Evolutionary conservation across 2,329 filamentous ascomycete species (phyloP).

Genomic region (Colletotrichum somersetense): DNA sequence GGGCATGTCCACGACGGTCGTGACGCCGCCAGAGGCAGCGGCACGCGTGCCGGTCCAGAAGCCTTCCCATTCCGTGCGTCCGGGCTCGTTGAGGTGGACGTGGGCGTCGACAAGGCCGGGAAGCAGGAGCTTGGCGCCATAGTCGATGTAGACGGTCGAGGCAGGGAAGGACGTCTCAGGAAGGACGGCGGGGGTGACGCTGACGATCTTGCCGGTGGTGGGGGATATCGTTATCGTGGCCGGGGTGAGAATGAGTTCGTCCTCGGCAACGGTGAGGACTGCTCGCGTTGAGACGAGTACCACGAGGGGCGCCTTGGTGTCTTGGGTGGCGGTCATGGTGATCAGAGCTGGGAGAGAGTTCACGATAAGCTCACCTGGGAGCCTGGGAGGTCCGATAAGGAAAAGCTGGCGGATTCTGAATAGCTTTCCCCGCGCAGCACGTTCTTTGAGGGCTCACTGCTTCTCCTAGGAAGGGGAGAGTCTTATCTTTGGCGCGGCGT

Average conservation of each 20-base stretch:
- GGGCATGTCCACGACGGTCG: slow-evolving; percentile 97
- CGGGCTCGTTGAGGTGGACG: slow-evolving; percentile 97
- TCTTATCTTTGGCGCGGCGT: slow-evolving; percentile 35
- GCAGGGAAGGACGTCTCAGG: slow-evolving; percentile 80
- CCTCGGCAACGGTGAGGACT: slow-evolving; percentile 78
- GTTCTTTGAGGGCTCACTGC: slow-evolving; percentile 3
- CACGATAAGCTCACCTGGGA: slow-evolving; percentile 29
- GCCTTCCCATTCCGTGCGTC: slow-evolving; percentile 97
- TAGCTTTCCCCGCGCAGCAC: slow-evolving; percentile 24
- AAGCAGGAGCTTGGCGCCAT: slow-evolving; percentile 86
- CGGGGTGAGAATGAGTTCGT: slow-evolving; percentile 75
- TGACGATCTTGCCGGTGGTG: slow-evolving; percentile 84
- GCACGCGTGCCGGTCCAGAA: slow-evolving; percentile 96
- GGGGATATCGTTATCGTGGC: slow-evolving; percentile 87
- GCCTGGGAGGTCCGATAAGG: slow-evolving; percentile 13
- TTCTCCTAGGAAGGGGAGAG: slow-evolving; percentile 5
- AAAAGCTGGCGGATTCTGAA: background rate
- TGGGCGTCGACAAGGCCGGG: slow-evolving; percentile 96
- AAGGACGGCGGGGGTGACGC: slow-evolving; percentile 80
- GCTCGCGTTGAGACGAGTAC: slow-evolving; percentile 88
- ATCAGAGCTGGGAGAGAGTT: background rate
- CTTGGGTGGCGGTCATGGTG: slow-evolving; percentile 49
- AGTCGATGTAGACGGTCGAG: slow-evolving; percentile 81
- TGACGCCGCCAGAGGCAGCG: slow-evolving; percentile 94
- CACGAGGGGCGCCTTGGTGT: slow-evolving; percentile 62